Evolutionary conservation across 345 rosid genomes (phyloP), one percentile per base, ranked within the genome.

Genomic region (Populus tremula): DNA sequence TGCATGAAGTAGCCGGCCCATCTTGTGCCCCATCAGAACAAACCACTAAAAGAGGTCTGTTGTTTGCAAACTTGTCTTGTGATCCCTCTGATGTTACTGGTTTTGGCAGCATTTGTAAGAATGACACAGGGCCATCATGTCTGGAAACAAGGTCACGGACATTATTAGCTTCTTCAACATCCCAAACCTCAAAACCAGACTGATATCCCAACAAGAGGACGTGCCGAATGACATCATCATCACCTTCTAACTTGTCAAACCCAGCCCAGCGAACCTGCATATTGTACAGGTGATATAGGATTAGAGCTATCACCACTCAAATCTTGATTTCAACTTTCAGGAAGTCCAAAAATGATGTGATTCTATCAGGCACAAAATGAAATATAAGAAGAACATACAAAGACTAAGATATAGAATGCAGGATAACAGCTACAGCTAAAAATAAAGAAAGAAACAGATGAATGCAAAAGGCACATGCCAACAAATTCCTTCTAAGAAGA

Each of bases 121-220:
- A 91, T 38, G 91, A 91, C 70, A 89, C 96, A 29, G 90, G 91
- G 50, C 92, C 99, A 78, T 96, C 98, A 73, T 86, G 85, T 64
- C 87, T 86, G 63, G 97, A 92, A 50, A 91, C 97, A 59, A 96
- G 83, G 77, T 87, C 90, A 61, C 88, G 85, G 53, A 96, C 96
- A 75, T 92, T 89, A 79, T 91, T 90, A 3, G 92, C 92, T 61
- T 93, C 96, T 85, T 96, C 97, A 56, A 92, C 96, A 85, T 96
- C 99, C 98, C 98, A 92, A 78, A 96, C 88, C 90, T 96, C 98
- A 83, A 90, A 96, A 49, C 99, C 98, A 84, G 96, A 92, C 6
- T 76, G 88, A 86, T 90, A 93, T 0, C 93, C 96, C 7, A 96
- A 88, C 53, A 96, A 86, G 21, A 96, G 94, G 78, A 92, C 90